These are phyloP conservation scores for Fragilaria crotonensis DNA, from an alignment of 108 stramenopile species.

Conservation along the genomic window DNA sequence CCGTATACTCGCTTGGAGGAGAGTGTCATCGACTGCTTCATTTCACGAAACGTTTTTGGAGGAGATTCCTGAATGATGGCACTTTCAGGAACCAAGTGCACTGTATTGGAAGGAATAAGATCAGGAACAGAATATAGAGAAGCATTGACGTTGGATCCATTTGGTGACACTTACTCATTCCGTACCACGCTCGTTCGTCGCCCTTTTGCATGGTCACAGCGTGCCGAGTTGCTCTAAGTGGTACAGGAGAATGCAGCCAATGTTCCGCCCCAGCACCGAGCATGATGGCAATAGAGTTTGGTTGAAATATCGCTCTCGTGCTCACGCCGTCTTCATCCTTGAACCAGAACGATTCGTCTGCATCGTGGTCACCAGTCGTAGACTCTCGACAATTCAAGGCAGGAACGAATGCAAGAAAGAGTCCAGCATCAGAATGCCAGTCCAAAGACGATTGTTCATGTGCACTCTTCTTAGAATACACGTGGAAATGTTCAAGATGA, in stretches of 20 bases:
- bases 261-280: slow-evolving; percentile 66
- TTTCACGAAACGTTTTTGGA: slow-evolving; percentile 24
- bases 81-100: slow-evolving; percentile 57
- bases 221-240: slow-evolving; percentile 55
- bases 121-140: background rate
- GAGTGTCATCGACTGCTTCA: slow-evolving; percentile 20
- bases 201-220: slow-evolving; percentile 42
- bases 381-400: slow-evolving; percentile 48
- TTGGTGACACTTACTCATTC: slow-evolving; percentile 42
- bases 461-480: slow-evolving; percentile 30
- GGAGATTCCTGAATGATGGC: slow-evolving; percentile 27
- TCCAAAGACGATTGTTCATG: slow-evolving; percentile 22
- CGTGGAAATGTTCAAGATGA: slow-evolving; percentile 61
- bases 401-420: slow-evolving; percentile 71
- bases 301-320: slow-evolving; percentile 35
- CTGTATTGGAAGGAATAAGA: slow-evolving; percentile 7
- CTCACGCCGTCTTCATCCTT: slow-evolving; percentile 7
- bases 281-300: slow-evolving; percentile 42
- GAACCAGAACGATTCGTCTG: slow-evolving; percentile 32
- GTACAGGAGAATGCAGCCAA: slow-evolving; percentile 35
- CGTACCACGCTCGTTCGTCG: slow-evolving; percentile 54
- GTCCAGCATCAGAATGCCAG: slow-evolving; percentile 73
- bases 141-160: background rate
- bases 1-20: background rate
- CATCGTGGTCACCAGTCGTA: background rate